phyloP scores from a whole-genome alignment of 345 rosid genomes.

The Rhodamnia argentea region DNA sequence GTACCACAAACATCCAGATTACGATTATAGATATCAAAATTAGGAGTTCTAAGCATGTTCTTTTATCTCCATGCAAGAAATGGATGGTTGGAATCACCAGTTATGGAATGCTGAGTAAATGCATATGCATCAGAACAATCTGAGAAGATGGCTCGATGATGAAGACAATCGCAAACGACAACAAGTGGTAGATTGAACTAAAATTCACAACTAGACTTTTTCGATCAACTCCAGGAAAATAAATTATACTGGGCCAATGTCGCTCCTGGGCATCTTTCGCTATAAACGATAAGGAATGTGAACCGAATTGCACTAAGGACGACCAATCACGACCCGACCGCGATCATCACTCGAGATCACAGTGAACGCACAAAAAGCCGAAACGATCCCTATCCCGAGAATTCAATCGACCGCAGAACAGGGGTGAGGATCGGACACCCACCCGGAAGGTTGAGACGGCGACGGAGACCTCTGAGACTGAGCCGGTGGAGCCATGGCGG shows the following conservation, averaged over 20 bases:
- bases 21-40: neutral
- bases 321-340: neutral
- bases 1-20: neutral
- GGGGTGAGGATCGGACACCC: neutral
- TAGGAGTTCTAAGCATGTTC: neutral
- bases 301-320: neutral
- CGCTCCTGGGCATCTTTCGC: neutral
- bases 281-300: neutral
- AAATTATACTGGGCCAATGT: neutral
- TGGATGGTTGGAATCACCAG: neutral
- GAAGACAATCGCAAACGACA: neutral
- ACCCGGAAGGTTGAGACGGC: constrained; percentile 99
- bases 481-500: constrained; percentile 80
- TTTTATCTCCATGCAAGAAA: neutral
- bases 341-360: neutral
- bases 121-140: neutral
- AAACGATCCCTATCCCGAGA: neutral
- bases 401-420: neutral
- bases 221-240: neutral
- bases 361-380: neutral
- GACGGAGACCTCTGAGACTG: constrained; percentile 72
- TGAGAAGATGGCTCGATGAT: neutral
- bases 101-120: neutral
- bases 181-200: neutral
- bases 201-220: neutral